Evolutionary conservation across 2,329 filamentous ascomycete species (phyloP), one percentile per base, ranked within the genome.

Genomic region (Hypoxylon sp.): DNA sequence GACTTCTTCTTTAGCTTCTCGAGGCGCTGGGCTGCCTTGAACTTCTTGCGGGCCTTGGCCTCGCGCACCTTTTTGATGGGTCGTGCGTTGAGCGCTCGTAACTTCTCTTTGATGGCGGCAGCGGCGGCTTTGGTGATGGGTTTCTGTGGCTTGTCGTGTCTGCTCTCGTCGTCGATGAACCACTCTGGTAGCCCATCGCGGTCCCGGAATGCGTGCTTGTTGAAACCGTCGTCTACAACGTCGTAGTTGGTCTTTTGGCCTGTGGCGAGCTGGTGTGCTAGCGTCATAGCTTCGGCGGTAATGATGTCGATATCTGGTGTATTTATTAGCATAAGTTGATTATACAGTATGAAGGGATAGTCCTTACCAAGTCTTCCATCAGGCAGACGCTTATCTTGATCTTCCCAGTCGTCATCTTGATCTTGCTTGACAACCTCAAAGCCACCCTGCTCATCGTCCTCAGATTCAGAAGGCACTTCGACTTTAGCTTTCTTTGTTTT

Each of bases 51-150:
- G 34, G 94, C 95, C 81, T 96, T 94, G 23, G 96, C 96, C 81
- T 99, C 96, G 73, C 92, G 91, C 30, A 99, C 96, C 84, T 99
- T 99, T 87, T 99, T 99, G 87, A 98, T 98, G 0, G 96, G 96
- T 30, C 96, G 89, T 6, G 95, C 96, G 78, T 99, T 98, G 73
- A 97, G 87, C 0, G 96, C 94, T 30, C 95, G 91, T 76, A 92
- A 78, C 81, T 99, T 99, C 76, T 97, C 95, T 79, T 96, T 94
- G 83, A 99, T 97, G 1, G 96, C 96, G 12, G 88, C 85, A 0
- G 95, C 94, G 0, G 92, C 96, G 32, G 93, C 93, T 73, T 96
- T 96, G 53, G 90, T 94, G 74, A 97, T 95, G n/a, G 96, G 96
- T 63, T 93, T 91, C 69, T 96, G 90, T 1, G 87, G 87, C 77